A percentile compares a stretch with the other conserved stretches of the same genome.
phyloP scores from a whole-genome alignment of 352 stramenopile species.

The Phytophthora pini region DNA sequence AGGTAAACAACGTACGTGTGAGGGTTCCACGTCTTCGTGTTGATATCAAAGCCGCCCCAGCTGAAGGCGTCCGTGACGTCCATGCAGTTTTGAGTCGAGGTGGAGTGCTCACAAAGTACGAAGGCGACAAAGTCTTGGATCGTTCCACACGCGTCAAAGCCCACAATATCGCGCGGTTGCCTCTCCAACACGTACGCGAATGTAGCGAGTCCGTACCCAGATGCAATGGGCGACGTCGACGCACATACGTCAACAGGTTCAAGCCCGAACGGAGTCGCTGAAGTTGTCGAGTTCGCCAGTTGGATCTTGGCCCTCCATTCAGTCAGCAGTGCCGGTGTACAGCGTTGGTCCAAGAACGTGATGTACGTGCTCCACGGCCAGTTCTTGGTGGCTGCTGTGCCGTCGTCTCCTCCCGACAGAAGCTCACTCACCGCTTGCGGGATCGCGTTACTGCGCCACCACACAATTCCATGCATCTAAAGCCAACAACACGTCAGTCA shows the following conservation, averaged over 20 bases:
- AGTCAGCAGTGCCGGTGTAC: slow-evolving; percentile 46
- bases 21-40: slow-evolving; percentile 48
- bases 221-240: slow-evolving; percentile 53
- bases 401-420: slow-evolving; percentile 3
- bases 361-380: slow-evolving; percentile 65
- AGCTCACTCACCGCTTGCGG: slow-evolving; percentile 26
- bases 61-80: slow-evolving; percentile 78
- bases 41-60: slow-evolving; percentile 67
- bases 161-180: slow-evolving; percentile 26
- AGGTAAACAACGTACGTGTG: slow-evolving; percentile 33
- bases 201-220: slow-evolving; percentile 69
- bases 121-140: slow-evolving; percentile 79
- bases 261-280: slow-evolving; percentile 1
- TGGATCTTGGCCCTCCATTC: slow-evolving; percentile 36
- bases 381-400: background rate
- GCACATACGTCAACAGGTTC: slow-evolving; percentile 11
- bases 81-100: slow-evolving; percentile 45
- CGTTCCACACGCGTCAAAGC: slow-evolving; percentile 69
- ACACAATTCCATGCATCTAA: slow-evolving; percentile 86
- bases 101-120: slow-evolving; percentile 51
- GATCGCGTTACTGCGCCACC: slow-evolving; percentile 60
- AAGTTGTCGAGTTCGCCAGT: slow-evolving; percentile 15
- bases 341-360: slow-evolving; percentile 77
- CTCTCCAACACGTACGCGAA: slow-evolving; percentile 57
- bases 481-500: background rate